Evolutionary conservation across 176 grass and related monocot species (phyloP), one percentile per base, ranked within the genome.

Genomic region (Cenchrus fungigraminus): DNA sequence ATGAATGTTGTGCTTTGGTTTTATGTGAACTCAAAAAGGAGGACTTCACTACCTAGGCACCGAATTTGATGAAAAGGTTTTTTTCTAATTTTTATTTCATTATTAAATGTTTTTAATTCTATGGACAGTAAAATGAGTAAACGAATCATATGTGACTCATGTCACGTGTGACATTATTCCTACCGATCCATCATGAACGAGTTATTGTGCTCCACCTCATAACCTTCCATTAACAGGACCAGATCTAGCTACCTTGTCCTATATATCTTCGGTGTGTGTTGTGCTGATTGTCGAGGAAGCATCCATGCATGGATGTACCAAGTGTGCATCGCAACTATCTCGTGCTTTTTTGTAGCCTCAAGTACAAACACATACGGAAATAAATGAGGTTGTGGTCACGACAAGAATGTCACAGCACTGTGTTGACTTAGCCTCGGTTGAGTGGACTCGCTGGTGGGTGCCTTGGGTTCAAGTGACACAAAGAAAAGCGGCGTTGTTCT

Each of bases 251-350:
- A 29, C 5, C 43, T 62, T 79, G 66, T 72, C 55, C 28, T 17
- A 19, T 25, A 25, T 25, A 25, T 60, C 16, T 12, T 71, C 65
- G n/a, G 31, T 42, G 20, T 40, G 17, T 77, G 20, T 46, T 46
- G 78, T 51, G 6, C 22, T 52, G 37, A 40, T 40, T 40, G 46
- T 16, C 52, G 16, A 78, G 73, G 37, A 85, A 68, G 55, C 54
- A 69, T 42, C 46, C 58, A 11, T 74, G 50, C 68, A n/a, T 74
- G 15, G 15, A 76, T 40, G 16, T 19, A 19, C 37, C 63, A 68
- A 53, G n/a, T 44, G 86, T 60, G 28, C 73, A 49, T 25, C 14
- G 72, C 51, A 53, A 77, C 67, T 74, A 16, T 70, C 64, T 62
- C 45, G 14, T 44, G 13, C 37, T 83, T 62, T 62, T 64, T 64